Percentiles rank a stretch among this genome's conserved stretches.
Evolutionary conservation across 768 basidiomycete species (phyloP).

Genomic region (Crassisporium funariophilum): DNA sequence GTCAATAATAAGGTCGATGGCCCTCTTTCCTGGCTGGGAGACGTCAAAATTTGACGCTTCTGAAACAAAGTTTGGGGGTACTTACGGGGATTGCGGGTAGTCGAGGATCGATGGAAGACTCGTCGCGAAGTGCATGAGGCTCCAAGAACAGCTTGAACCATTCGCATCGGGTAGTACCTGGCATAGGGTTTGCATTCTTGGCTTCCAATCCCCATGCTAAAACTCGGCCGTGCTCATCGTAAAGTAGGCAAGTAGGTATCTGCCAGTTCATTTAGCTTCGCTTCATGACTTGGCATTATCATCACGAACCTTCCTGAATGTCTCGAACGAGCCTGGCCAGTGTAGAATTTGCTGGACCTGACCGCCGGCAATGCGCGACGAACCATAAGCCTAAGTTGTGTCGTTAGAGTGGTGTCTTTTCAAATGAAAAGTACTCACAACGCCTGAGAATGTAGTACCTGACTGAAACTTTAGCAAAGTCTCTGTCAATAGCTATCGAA

Average conservation of each 20-base stretch:
- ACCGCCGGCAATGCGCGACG: slow-evolving; percentile 79
- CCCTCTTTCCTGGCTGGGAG: slow-evolving; percentile 70
- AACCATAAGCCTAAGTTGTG: slow-evolving; percentile 71
- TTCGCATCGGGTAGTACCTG: slow-evolving; percentile 59
- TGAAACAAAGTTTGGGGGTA: slow-evolving; percentile 12
- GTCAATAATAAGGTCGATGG: slow-evolving; percentile 80
- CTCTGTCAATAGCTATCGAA: neutral
- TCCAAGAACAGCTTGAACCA: slow-evolving; percentile 89
- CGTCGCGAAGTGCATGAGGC: slow-evolving; percentile 76
- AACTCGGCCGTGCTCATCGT: slow-evolving; percentile 72
- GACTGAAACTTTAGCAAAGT: neutral
- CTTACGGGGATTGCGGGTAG: slow-evolving; percentile 78
- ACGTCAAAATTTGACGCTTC: slow-evolving; percentile 8
- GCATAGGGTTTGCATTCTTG: slow-evolving; percentile 72
- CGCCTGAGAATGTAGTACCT: slow-evolving; percentile 90
- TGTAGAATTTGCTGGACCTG: slow-evolving; percentile 81
- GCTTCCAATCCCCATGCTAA: slow-evolving; percentile 88
- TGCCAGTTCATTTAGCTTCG: slow-evolving; percentile 18
- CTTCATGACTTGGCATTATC: slow-evolving; percentile 5
- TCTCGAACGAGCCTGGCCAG: slow-evolving; percentile 87
- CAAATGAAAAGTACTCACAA: slow-evolving; percentile 51
- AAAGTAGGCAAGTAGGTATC: slow-evolving; percentile 84
- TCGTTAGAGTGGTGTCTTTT: slow-evolving; percentile 9
- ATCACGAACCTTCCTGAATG: slow-evolving; percentile 69
- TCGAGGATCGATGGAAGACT: slow-evolving; percentile 70